Evolutionary conservation across 768 basidiomycete species (phyloP).

Genomic region (Lentinus tigrinus): DNA sequence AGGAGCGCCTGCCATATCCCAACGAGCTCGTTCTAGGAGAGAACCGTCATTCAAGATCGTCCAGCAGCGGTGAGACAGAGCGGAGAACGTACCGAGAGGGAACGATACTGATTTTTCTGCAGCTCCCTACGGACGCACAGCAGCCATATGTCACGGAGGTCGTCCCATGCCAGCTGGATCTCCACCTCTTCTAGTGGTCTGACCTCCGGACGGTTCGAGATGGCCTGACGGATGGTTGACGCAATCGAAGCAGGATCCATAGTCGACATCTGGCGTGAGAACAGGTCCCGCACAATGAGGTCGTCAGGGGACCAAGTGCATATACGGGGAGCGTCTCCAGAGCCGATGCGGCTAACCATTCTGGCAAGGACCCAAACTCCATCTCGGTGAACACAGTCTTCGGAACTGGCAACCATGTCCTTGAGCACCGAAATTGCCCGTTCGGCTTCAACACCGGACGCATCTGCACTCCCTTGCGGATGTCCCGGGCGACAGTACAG

Average conservation of each 20-base stretch:
- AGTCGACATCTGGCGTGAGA: slow-evolving; percentile 45
- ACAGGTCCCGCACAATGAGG: slow-evolving; percentile 28
- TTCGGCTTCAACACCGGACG: slow-evolving; percentile 24
- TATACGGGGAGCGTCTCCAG: background rate
- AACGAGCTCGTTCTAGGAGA: slow-evolving; percentile 38
- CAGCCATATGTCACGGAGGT: slow-evolving; percentile 34
- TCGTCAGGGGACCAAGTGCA: background rate
- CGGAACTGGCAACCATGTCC: slow-evolving; percentile 35
- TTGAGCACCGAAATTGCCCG: slow-evolving; percentile 38
- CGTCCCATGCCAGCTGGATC: slow-evolving; percentile 38
- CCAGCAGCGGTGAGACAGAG: no score
- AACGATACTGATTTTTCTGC: slow-evolving; percentile 4
- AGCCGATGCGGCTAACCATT: slow-evolving; percentile 35
- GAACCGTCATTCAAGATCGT: no score
- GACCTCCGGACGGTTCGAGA: slow-evolving; percentile 26
- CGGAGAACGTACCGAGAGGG: slow-evolving; percentile 4
- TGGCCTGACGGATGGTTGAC: slow-evolving; percentile 28
- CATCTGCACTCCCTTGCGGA: background rate
- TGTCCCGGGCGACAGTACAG: slow-evolving; percentile 19
- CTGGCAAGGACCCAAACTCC: slow-evolving; percentile 38
- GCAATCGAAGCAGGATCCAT: slow-evolving; percentile 27
- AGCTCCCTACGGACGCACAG: slow-evolving; percentile 1
- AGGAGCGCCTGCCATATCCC: slow-evolving; percentile 57
- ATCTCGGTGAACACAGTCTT: slow-evolving; percentile 23
- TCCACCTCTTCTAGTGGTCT: slow-evolving; percentile 39